Base-by-base conservation (phyloP, 2,329 filamentous ascomycete species). In the Boeremia exigua region DNA sequence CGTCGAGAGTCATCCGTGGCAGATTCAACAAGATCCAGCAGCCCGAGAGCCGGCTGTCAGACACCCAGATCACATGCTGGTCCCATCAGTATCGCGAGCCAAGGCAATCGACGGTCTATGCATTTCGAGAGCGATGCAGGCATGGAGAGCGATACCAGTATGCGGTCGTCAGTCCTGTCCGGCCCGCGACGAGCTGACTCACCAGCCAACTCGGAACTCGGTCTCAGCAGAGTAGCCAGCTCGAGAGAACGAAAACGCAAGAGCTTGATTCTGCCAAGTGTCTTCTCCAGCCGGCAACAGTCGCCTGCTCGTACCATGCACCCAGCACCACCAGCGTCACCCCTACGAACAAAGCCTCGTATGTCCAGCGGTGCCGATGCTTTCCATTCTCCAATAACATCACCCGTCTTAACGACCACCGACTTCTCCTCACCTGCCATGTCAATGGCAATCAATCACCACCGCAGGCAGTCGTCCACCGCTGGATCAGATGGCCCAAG, bases 381-480 rank as follows among this genome's bases (percentile, higher is more conserved):
- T 19, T 72, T 96, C 34, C 86, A 87, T 11, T 98, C 95, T 4
- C 95, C 95, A 0, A 89, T 96, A 62, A 89, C 90, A 2, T 99
- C 95, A 1, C 95, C 95, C 1, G 89, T 96, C 75, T 84, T 97
- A 30, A 87, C 90, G 1, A 86, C 87, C 11, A 91, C 89, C 67
- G 94, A 98, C 63, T 90, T 95, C 63, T 87, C 86, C 53, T 93
- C 91, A 6, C 90, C 91, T 12, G 82, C 87, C 34, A 80, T 89
- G 51, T 71, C 75, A 9, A 76, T 79, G 50, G 76, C 83, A 37
- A 80, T 83, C 48, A 81, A 84, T 49, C 90, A 93, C 66, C 92
- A 96, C 72, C 87, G 95, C 56, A 86, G 95, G 56, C 92, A 97
- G 72, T 98, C 95, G 0, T 98, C 95, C 9, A 89, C 92, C 14